Evolutionary conservation across 208 protist genomes (phyloP), one percentile per base, ranked within the genome.

Genomic region (Leishmania major): DNA sequence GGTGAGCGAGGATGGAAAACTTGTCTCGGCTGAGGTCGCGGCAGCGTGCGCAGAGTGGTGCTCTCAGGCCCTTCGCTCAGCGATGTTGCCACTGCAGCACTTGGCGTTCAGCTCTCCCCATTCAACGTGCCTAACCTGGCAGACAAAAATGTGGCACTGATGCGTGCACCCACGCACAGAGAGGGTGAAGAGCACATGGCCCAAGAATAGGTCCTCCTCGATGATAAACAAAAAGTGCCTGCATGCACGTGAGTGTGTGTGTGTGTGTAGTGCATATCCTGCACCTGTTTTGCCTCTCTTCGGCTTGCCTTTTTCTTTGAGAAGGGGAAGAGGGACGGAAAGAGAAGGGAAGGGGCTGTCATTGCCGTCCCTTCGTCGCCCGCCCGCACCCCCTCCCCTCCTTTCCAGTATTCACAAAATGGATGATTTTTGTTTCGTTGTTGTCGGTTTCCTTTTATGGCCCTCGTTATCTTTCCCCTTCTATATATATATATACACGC

Each of bases 11-110:
- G 81, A 85, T 66, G 84, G 84, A 6, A 84, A 88, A 25, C 81
- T 88, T 25, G 79, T 88, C 49, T 83, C 76, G 13, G 77, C 84
- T 0, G 87, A 88, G 47, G 81, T 85, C 8, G 87, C 87, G 47
- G 67, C 79, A 3, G 87, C 87, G 53, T 87, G 81, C 43, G 69
- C 79, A 73, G 80, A 85, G 75, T 90, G 87, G 87, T 85, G 81
- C 19, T 69, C 82, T 6, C 79, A 87, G 37, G 79, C 84, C 5
- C 84, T 89, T 25, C 79, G 84, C 55, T 70, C 64, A 15, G 4
- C 67, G 17, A 74, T 84, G 13, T 1, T 83, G 51, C 77, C 87
- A 1, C 74, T 90, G 73, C 84, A 90, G 49, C 87, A 79, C 79
- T 70, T 80, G 22, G 67, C 75, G n/a, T 6, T 67, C 15, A 69